Percentiles rank a stretch among this genome's conserved stretches.
These are phyloP conservation scores for Maudiozyma barnettii DNA, from an alignment of 805 yeast species.

Conservation along the genomic window DNA sequence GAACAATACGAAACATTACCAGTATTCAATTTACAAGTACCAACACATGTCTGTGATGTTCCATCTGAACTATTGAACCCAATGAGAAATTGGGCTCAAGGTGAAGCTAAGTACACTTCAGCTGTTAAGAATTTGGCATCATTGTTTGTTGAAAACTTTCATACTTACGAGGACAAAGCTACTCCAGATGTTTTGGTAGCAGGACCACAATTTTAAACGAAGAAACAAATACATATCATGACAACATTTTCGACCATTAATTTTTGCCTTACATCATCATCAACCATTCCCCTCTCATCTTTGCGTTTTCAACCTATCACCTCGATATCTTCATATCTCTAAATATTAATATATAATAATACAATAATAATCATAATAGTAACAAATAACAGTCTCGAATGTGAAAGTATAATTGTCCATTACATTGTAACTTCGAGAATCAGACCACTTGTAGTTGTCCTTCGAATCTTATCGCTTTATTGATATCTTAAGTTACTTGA, in stretches of 20 bases:
- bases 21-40: slow-evolving; percentile 78
- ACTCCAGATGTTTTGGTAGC: slow-evolving; percentile 85
- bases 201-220: slow-evolving; percentile 51
- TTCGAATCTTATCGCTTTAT: no score
- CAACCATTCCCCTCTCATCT: no score
- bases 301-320: no score
- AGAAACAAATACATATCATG: not conserved
- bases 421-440: no score
- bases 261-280: no score
- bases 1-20: slow-evolving; percentile 79
- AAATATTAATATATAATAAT: not conserved
- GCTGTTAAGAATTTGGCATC: slow-evolving; percentile 62
- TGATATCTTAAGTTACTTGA: no score
- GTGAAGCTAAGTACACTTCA: slow-evolving; percentile 39
- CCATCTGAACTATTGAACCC: slow-evolving; percentile 85
- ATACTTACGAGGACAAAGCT: slow-evolving; percentile 71
- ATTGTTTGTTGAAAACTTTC: slow-evolving; percentile 79
- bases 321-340: not conserved
- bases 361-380: not conserved
- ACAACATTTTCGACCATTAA: no score
- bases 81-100: slow-evolving; percentile 64
- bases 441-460: no score
- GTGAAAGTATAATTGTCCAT: no score
- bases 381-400: no score
- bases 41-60: slow-evolving; percentile 65